Evolutionary conservation across 1,284 basidiomycete species (phyloP).

Genomic region (Ustilago lituana): DNA sequence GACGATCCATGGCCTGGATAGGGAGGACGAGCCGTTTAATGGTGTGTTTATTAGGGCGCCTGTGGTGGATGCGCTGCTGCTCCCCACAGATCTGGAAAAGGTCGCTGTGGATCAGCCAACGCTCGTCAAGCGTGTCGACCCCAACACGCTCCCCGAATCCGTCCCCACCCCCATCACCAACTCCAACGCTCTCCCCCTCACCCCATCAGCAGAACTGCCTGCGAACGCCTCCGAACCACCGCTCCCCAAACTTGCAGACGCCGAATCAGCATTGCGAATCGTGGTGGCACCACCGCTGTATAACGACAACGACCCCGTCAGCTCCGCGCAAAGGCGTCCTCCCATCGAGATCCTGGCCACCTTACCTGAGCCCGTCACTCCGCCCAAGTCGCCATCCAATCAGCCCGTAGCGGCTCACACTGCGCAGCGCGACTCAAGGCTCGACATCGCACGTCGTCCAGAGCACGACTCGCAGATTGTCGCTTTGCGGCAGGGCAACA

Average conservation of each 20-base stretch:
- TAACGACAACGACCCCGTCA: conserved; percentile 23
- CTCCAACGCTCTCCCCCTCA: conserved; percentile 21
- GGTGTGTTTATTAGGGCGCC: conserved; percentile 97
- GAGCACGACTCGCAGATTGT: conserved; percentile 75
- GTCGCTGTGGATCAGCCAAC: conserved; percentile 44
- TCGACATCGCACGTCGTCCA: conserved; percentile 37
- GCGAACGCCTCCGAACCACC: conserved; percentile 15
- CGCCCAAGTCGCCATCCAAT: conserved; percentile 31
- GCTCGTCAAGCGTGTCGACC: conserved; percentile 31
- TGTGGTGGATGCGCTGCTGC: conserved; percentile 69
- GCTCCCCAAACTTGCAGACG: conserved; percentile 14
- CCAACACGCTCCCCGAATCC: neutral
- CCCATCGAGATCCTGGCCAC: conserved; percentile 75
- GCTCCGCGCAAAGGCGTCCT: conserved; percentile 34
- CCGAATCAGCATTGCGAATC: conserved; percentile 25
- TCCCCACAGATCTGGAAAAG: conserved; percentile 34
- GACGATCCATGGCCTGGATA: conserved; percentile 74
- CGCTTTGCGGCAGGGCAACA: conserved; percentile 83
- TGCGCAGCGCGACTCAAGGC: conserved; percentile 17
- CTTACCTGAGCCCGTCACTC: conserved; percentile 73
- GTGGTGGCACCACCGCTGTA: conserved; percentile 54
- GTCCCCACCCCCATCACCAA: conserved; percentile 18
- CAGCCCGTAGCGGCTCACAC: conserved; percentile 19
- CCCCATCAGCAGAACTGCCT: conserved; percentile 8
- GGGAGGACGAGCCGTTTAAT: conserved; percentile 74